phyloP scores from a whole-genome alignment of 2,329 filamentous ascomycete species.

The Penicillium frequentans region DNA sequence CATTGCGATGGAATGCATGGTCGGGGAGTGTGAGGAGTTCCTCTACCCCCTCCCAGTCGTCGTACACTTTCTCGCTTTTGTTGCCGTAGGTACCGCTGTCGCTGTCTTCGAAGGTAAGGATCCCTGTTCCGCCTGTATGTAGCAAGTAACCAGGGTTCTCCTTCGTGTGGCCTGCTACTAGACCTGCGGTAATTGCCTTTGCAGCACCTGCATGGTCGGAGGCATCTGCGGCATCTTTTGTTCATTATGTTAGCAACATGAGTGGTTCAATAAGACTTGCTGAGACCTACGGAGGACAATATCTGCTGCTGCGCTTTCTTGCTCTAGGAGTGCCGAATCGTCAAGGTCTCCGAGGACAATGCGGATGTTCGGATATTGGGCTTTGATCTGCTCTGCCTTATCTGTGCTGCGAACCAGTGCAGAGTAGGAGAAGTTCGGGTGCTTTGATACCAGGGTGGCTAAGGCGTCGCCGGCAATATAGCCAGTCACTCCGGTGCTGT shows the following conservation, averaged over 20 bases:
- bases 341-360: constrained; percentile 56
- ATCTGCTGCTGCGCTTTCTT: constrained; percentile 49
- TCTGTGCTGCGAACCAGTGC: constrained; percentile 40
- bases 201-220: constrained; percentile 42
- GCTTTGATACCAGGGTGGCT: constrained; percentile 39
- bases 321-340: constrained; percentile 43
- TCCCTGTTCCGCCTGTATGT: constrained; percentile 43
- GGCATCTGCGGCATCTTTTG: constrained; percentile 27
- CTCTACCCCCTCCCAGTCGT: constrained; percentile 42
- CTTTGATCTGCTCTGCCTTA: constrained; percentile 37
- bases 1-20: constrained; percentile 59
- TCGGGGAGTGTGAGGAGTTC: constrained; percentile 40
- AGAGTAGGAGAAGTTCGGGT: constrained; percentile 43
- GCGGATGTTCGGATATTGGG: constrained; percentile 46
- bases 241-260: neutral
- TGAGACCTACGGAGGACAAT: constrained; percentile 48
- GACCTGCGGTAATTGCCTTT: constrained; percentile 39
- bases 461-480: constrained; percentile 54
- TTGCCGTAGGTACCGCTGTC: constrained; percentile 37
- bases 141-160: constrained; percentile 38
- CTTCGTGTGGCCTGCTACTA: constrained; percentile 45
- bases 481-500: constrained; percentile 49
- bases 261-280: neutral
- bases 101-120: constrained; percentile 39
- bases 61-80: constrained; percentile 41